A percentile compares a stretch with the other conserved stretches of the same genome.
Evolutionary conservation across 1,139 yeast species (phyloP).

Genomic region (Scheffersomyces titani): DNA sequence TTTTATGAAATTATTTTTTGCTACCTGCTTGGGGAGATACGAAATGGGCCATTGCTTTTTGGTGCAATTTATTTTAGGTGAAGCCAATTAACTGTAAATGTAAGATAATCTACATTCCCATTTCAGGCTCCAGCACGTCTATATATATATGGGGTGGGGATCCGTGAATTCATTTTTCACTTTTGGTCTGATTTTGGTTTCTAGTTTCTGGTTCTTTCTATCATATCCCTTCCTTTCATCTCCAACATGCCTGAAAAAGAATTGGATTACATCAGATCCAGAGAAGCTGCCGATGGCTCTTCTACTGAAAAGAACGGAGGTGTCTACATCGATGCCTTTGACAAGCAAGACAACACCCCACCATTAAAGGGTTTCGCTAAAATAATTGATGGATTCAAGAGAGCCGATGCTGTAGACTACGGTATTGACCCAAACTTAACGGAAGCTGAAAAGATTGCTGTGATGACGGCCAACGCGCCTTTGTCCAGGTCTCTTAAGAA

Average conservation of each 20-base stretch:
- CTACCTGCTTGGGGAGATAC: not conserved
- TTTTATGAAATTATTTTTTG: not conserved
- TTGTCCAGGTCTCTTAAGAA: conserved; percentile 61
- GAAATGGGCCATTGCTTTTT: not conserved
- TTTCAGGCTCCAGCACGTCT: not conserved
- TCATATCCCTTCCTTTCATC: not conserved
- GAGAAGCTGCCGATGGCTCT: conserved; percentile 36
- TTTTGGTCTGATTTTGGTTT: not conserved
- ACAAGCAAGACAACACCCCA: conserved; percentile 24
- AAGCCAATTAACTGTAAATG: not conserved
- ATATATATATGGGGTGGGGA: not conserved
- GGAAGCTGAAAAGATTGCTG: conserved; percentile 68
- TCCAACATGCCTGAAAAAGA: conserved; percentile 43
- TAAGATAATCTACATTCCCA: not conserved
- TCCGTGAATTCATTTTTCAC: not conserved
- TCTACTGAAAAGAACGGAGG: conserved; percentile 44
- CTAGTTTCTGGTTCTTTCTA: not conserved
- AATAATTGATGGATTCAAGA: conserved; percentile 58
- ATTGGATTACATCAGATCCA: conserved; percentile 42
- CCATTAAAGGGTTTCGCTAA: conserved; percentile 38
- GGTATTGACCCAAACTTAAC: conserved; percentile 70
- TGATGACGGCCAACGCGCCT: conserved; percentile 69
- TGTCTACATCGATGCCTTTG: conserved; percentile 45
- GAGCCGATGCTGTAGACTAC: conserved; percentile 46
- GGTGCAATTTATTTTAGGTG: not conserved